Conservation (phyloP, 257 asterid genomes). For the Solanum gracilifrons region DNA sequence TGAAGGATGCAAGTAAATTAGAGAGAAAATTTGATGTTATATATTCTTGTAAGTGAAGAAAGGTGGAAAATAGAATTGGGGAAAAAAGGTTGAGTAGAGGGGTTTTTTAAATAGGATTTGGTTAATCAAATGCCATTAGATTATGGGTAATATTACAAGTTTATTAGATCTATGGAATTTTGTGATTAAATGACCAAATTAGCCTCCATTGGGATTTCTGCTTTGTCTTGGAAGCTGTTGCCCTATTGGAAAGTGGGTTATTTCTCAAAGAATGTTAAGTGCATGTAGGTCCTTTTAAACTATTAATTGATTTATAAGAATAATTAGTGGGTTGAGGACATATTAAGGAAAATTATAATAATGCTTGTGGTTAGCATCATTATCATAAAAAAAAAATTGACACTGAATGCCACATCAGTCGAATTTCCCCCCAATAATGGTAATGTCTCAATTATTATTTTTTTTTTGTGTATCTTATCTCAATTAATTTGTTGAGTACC, state of each 20-base stretch:
- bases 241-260: constrained; percentile 5
- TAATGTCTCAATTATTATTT: neutral
- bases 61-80: neutral
- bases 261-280: neutral
- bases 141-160: constrained; percentile 20
- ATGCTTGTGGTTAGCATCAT: neutral
- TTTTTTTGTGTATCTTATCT: neutral
- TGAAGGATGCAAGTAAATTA: constrained; percentile 5
- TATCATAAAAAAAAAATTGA: neutral
- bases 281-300: neutral
- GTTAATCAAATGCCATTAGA: constrained; percentile 30
- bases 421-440: neutral
- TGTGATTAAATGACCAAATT: constrained; percentile 5
- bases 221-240: neutral
- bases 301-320: neutral
- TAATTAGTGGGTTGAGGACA: neutral
- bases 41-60: constrained; percentile 2
- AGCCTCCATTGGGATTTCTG: constrained; percentile 3
- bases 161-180: neutral
- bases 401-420: neutral
- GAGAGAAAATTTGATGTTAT: neutral
- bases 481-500: neutral
- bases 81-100: neutral
- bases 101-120: constrained; percentile 35
- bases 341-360: neutral